A percentile compares a stretch with the other conserved stretches of the same genome.
phyloP scores from a whole-genome alignment of 2,329 filamentous ascomycete genomes.

The Pseudopithomyces chartarum region DNA sequence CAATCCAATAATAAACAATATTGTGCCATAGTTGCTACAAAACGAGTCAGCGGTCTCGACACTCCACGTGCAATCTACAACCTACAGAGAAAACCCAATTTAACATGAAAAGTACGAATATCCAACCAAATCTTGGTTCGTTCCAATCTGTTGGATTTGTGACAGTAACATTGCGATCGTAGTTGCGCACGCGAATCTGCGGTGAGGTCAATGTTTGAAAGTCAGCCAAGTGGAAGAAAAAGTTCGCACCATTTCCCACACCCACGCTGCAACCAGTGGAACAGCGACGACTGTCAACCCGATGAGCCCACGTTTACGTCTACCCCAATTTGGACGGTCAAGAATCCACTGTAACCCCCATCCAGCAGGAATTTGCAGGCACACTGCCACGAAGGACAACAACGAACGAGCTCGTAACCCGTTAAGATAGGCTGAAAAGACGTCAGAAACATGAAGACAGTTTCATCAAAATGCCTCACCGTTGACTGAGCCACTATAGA shows the following conservation, averaged over 20 bases:
- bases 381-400: constrained; percentile 35
- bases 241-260: constrained; percentile 39
- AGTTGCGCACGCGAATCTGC: constrained; percentile 36
- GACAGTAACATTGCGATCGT: constrained; percentile 28
- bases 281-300: constrained; percentile 32
- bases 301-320: constrained; percentile 33
- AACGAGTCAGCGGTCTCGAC: background rate
- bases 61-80: background rate
- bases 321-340: constrained; percentile 34
- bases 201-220: background rate
- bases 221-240: background rate
- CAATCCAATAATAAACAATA: constrained; percentile 40
- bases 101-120: constrained; percentile 38
- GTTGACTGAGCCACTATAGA: constrained; percentile 41
- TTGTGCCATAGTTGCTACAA: constrained; percentile 35
- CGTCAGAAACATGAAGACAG: background rate
- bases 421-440: constrained; percentile 29
- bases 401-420: constrained; percentile 34
- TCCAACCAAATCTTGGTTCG: constrained; percentile 31
- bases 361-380: constrained; percentile 36
- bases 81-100: constrained; percentile 34
- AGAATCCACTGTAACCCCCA: constrained; percentile 36
- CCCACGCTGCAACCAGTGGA: constrained; percentile 33
- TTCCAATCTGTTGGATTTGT: constrained; percentile 34
- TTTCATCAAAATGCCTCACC: constrained; percentile 14